Base-by-base conservation (phyloP, 371 early-diverging fungal genomes). In the Rhizoclosmatium hyalinum region DNA sequence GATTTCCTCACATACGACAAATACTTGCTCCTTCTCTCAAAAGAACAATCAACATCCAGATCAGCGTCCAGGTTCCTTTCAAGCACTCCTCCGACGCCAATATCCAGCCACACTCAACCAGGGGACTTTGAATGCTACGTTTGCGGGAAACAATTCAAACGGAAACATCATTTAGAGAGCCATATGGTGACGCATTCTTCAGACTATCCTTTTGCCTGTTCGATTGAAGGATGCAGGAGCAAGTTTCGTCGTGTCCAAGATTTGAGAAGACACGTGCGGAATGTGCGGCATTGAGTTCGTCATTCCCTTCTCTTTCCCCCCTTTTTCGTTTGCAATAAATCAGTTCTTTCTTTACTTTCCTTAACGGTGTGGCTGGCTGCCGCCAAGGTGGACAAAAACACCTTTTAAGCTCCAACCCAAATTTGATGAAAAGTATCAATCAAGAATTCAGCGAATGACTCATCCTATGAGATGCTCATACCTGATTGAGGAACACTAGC, bases 181-280 rank as follows among this genome's bases (percentile, higher is more conserved):
- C 66, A 66, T 46, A 42, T 39, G 43, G 66, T 66, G 4, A 66
- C 66, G 32, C 66, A 66, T 47, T 21, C 17, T 5, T 46, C 66
- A 14, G 43, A 66, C 10, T 66, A 66, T 50, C 19, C 19, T 2
- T 66, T 47, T 50, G 50, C 24, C 21, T 66, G 66, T 46, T 21
- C 10, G 21, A 8, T 66, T 10, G 21, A 14, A 19, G 53, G 53
- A 32, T 66, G 66, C 39, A 45, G 6, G 53, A 46, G 47, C 12
- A 66, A 66, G 66, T 66, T 66, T 39, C 14, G 66, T 14, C 45
- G 66, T 5, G 47, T 45, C 53, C 66, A 66, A 24, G 66, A 66
- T 50, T 32, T 66, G 45, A 17, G 42, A 10, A 19, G 66, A 14
- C 66, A 66, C 39, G n/a, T 19, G 50, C 66, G 66, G 24, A 66